Evolutionary conservation across 192 early-diverging fungal species (phyloP).

Genomic region (Cetraspora pellucida): DNA sequence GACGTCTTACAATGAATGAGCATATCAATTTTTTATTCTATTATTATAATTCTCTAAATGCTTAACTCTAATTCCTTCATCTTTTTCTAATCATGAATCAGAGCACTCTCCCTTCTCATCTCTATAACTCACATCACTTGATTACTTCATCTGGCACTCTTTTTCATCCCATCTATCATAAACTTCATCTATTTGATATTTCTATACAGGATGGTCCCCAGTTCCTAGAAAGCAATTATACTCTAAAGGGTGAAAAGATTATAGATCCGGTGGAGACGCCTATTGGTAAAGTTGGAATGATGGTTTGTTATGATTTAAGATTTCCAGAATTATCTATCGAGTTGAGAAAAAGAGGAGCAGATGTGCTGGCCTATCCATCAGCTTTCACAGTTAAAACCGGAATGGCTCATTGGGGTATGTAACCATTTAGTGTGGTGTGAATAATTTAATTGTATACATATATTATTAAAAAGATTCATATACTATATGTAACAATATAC

Average conservation of each 20-base stretch:
- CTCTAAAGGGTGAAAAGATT: conserved; percentile 42
- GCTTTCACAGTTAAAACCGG: conserved; percentile 85
- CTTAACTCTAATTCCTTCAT: background rate
- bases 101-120: conserved; percentile 38
- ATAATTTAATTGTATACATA: background rate
- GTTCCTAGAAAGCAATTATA: conserved; percentile 52
- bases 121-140: conserved; percentile 73
- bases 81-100: conserved; percentile 14
- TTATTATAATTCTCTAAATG: background rate
- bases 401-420: conserved; percentile 81
- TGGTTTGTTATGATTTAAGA: conserved; percentile 81
- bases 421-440: too few species aligned
- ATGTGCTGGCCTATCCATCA: conserved; percentile 78
- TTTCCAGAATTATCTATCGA: conserved; percentile 72
- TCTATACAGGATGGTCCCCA: conserved; percentile 53
- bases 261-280: conserved; percentile 50
- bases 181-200: conserved; percentile 84
- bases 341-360: conserved; percentile 59
- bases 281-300: conserved; percentile 59
- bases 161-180: conserved; percentile 59
- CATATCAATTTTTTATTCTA: background rate
- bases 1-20: too few species aligned
- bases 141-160: conserved; percentile 62
- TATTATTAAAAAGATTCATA: background rate
- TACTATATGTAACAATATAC: background rate